These are phyloP conservation scores for Plasmodium gonderi DNA, from an alignment of 169 alveolate genomes.

Conservation along the genomic window DNA sequence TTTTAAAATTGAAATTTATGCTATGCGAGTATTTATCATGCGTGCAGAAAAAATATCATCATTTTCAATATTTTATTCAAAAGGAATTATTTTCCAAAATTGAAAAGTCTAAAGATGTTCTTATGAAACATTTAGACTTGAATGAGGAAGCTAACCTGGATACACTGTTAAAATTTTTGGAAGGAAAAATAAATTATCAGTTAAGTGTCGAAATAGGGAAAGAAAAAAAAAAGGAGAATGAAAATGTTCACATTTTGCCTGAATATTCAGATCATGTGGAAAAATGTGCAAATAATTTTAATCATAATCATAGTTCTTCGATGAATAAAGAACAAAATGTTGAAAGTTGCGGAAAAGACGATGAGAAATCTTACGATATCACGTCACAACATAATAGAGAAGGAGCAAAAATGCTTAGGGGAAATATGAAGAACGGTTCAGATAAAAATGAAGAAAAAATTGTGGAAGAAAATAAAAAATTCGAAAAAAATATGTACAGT, in stretches of 20 bases:
- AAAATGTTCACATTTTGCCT: neutral
- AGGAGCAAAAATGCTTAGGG: neutral
- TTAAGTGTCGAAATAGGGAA: neutral
- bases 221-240: neutral
- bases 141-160: neutral
- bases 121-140: conserved; percentile 7
- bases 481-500: neutral
- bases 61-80: conserved; percentile 3
- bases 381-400: neutral
- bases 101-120: neutral
- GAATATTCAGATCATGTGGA: too few species aligned
- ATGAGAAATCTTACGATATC: neutral
- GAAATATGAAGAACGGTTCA: neutral
- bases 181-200: neutral
- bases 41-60: conserved; percentile 5
- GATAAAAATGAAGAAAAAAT: neutral
- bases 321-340: neutral
- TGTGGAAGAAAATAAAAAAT: neutral
- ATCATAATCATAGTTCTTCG: too few species aligned
- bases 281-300: too few species aligned
- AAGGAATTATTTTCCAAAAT: conserved; percentile 7
- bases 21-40: conserved; percentile 9
- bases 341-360: neutral
- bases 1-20: conserved; percentile 15
- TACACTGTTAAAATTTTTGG: neutral